These are phyloP conservation scores for Phytophthora sansomeana DNA, from an alignment of 352 stramenopile genomes.

Conservation along the genomic window DNA sequence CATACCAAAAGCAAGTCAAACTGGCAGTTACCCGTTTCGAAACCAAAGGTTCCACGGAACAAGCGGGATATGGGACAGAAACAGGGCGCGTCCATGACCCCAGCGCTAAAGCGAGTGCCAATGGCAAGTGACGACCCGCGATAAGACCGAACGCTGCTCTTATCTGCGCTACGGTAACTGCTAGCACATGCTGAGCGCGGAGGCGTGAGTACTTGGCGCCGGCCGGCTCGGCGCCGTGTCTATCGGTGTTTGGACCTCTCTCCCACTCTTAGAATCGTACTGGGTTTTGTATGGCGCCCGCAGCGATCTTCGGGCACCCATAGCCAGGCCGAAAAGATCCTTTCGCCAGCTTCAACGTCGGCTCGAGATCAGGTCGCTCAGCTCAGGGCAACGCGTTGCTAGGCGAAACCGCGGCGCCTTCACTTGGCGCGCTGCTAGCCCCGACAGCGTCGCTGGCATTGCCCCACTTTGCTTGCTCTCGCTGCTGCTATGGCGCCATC, in stretches of 20 bases:
- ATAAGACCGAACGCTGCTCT: conserved; percentile 17
- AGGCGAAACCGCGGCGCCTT: no score
- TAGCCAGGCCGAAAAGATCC: conserved; percentile 12
- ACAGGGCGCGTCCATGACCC: not conserved
- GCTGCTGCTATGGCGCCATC: not conserved
- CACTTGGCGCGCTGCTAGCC: no score
- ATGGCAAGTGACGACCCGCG: conserved; percentile 6
- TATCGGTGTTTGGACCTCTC: conserved; percentile 13
- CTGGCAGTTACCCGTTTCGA: conserved; percentile 7
- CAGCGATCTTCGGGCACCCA: conserved; percentile 12
- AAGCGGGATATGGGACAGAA: conserved; percentile 4
- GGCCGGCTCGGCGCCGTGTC: not conserved
- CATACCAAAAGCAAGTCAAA: conserved; percentile 12
- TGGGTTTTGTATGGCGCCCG: conserved; percentile 7
- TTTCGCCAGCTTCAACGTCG: conserved; percentile 26
- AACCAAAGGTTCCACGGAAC: conserved; percentile 17
- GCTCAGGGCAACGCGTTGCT: not conserved
- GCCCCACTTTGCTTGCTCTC: no score
- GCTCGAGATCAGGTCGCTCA: no score
- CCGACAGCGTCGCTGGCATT: no score
- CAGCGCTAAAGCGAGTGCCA: not conserved
- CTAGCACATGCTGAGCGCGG: not conserved
- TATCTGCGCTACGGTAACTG: not conserved
- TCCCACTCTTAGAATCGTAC: conserved; percentile 9
- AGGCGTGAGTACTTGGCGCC: not conserved